These are phyloP conservation scores for Lasiodiplodia sp. DNA, from an alignment of 2,329 filamentous ascomycete genomes.

Conservation along the genomic window DNA sequence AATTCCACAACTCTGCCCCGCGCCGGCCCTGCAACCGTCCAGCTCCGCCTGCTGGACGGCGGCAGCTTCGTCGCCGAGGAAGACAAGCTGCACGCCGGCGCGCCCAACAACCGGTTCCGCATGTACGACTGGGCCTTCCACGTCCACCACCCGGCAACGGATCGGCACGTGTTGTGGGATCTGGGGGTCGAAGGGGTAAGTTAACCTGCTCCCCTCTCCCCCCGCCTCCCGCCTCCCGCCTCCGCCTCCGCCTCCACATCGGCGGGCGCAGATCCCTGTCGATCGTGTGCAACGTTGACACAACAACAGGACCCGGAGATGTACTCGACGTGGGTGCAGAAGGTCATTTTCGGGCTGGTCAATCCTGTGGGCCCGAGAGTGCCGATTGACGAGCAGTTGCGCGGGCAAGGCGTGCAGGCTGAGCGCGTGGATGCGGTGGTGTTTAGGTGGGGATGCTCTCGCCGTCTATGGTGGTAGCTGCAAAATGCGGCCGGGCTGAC, in stretches of 20 bases:
- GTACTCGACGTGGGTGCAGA: constrained; percentile 45
- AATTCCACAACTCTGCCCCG: constrained; percentile 30
- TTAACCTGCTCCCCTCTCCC: constrained; percentile 11
- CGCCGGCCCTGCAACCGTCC: constrained; percentile 36
- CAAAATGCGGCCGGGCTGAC: constrained; percentile 2
- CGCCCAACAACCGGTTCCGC: constrained; percentile 38
- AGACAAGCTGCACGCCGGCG: constrained; percentile 40
- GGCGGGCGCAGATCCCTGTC: too few species aligned
- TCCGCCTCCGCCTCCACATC: too few species aligned
- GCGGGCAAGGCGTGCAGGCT: constrained; percentile 33
- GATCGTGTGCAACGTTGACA: not conserved
- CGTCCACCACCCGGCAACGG: constrained; percentile 35
- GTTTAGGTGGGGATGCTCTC: not conserved
- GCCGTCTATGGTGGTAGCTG: too few species aligned
- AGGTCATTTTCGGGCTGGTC: constrained; percentile 39
- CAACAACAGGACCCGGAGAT: constrained; percentile 38
- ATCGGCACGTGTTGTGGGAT: constrained; percentile 43
- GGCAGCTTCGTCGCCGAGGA: constrained; percentile 43
- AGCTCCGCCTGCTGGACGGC: constrained; percentile 42
- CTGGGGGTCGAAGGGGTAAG: constrained; percentile 42
- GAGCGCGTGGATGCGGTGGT: not conserved
- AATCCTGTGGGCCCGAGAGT: constrained; percentile 41
- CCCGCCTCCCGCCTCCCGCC: too few species aligned
- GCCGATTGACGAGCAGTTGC: constrained; percentile 40
- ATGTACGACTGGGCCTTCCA: constrained; percentile 48